phyloP scores from a whole-genome alignment of 257 asterid genomes.

The Asclepias syriaca region DNA sequence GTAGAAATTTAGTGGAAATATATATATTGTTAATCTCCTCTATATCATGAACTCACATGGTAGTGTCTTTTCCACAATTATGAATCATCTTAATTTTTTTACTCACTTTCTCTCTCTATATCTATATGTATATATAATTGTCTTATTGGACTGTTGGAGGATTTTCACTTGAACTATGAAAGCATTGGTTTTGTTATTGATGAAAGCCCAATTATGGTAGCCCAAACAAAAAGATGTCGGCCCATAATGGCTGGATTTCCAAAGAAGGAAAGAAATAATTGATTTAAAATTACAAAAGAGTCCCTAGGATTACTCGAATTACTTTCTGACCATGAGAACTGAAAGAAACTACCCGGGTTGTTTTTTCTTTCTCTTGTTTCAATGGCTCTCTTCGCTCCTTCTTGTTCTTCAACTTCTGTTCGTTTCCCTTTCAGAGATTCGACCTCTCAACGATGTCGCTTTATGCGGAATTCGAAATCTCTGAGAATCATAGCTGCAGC shows the following conservation, averaged over 20 bases:
- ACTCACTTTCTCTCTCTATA: background rate
- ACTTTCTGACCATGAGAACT: conserved; percentile 4
- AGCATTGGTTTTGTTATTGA: background rate
- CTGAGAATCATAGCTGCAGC: conserved; percentile 45
- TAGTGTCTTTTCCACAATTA: background rate
- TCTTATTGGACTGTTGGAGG: no score
- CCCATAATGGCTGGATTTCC: background rate
- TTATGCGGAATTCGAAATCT: conserved; percentile 11
- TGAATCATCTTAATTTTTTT: no score
- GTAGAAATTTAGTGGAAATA: no score
- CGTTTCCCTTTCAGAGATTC: conserved; percentile 32
- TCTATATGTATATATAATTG: no score
- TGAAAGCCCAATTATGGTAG: background rate
- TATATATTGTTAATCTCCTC: no score
- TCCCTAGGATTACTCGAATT: background rate
- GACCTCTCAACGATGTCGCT: conserved; percentile 29
- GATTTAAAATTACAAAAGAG: background rate
- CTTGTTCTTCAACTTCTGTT: conserved; percentile 26
- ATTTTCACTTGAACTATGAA: no score
- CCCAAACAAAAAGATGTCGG: background rate
- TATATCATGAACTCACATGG: background rate
- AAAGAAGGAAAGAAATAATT: background rate
- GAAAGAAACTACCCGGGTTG: background rate
- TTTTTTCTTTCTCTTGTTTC: background rate
- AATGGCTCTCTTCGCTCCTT: conserved; percentile 54